Conservation (phyloP, 768 basidiomycete species). For the Mycena pura region DNA sequence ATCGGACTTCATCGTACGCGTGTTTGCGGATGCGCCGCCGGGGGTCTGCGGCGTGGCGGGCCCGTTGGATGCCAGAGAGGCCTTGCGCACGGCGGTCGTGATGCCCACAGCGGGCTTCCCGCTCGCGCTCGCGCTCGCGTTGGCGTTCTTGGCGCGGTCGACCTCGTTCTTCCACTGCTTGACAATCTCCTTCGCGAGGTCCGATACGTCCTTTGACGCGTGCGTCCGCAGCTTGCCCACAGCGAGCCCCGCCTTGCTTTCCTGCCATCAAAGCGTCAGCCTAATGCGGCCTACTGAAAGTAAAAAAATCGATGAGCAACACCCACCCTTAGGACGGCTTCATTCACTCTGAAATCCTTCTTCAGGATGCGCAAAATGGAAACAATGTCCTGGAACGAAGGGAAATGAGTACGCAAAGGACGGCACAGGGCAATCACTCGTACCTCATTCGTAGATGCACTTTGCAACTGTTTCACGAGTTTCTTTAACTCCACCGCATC, state of each 20-base stretch:
- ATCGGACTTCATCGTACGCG: constrained; percentile 74
- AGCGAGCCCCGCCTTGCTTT: constrained; percentile 91
- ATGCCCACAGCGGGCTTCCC: constrained; percentile 33
- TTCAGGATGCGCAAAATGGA: constrained; percentile 67
- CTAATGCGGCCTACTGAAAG: constrained; percentile 31
- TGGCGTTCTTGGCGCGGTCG: constrained; percentile 63
- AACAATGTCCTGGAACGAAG: constrained; percentile 63
- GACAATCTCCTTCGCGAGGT: constrained; percentile 89
- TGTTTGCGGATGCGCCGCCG: constrained; percentile 38
- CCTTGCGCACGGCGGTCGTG: constrained; percentile 32
- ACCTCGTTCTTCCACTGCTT: constrained; percentile 92
- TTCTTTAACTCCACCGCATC: constrained; percentile 74
- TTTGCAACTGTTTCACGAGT: constrained; percentile 82
- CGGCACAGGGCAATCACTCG: constrained; percentile 45
- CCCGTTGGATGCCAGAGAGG: constrained; percentile 38
- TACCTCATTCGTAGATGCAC: constrained; percentile 62
- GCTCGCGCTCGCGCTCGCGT: constrained; percentile 19
- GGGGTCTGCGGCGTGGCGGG: constrained; percentile 49
- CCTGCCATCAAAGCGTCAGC: constrained; percentile 53
- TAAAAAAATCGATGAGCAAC: constrained; percentile 44
- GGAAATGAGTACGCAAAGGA: constrained; percentile 39
- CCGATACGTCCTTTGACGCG: constrained; percentile 72
- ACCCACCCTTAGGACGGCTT: constrained; percentile 77
- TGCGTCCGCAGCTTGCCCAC: constrained; percentile 89
- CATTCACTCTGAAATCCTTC: constrained; percentile 71